phyloP scores from a whole-genome alignment of 2,329 filamentous ascomycete genomes.

The Cladosporium colombiae region DNA sequence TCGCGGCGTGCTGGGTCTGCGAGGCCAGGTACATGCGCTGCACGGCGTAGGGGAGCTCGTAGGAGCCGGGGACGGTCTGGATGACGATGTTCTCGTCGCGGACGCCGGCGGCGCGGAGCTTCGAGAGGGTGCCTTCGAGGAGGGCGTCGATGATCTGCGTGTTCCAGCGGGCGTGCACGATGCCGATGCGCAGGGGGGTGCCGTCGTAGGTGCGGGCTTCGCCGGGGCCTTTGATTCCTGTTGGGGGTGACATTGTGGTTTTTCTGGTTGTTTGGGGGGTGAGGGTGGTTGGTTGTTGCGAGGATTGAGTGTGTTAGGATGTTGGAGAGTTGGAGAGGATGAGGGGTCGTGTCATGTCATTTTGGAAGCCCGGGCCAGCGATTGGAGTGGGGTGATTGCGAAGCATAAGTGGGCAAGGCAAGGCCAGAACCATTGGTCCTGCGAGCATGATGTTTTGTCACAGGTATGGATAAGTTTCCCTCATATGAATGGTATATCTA shows the following conservation, averaged over 20 bases:
- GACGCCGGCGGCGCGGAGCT: slow-evolving; percentile 77
- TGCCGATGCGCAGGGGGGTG: slow-evolving; percentile 77
- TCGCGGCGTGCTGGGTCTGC: slow-evolving; percentile 69
- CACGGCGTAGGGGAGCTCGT: slow-evolving; percentile 89
- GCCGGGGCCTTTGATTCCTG: slow-evolving; percentile 20
- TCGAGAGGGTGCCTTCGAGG: slow-evolving; percentile 75
- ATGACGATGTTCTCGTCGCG: slow-evolving; percentile 83
- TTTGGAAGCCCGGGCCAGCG: slow-evolving; percentile 1
- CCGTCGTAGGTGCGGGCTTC: slow-evolving; percentile 27
- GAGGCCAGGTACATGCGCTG: slow-evolving; percentile 64
- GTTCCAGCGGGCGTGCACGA: slow-evolving; percentile 97
- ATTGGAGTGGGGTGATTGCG: slow-evolving; percentile 4
- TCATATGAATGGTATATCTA: not conserved
- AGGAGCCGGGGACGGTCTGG: slow-evolving; percentile 88
- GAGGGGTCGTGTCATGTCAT: not conserved
- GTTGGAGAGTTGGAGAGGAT: not conserved
- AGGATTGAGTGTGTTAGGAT: not conserved
- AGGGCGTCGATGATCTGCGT: slow-evolving; percentile 81
- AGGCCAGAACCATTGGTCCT: not conserved
- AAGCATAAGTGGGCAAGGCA: not conserved
- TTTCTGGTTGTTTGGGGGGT: not conserved
- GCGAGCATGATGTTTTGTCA: not conserved
- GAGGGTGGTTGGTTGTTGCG: not conserved
- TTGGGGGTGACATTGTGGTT: not conserved
- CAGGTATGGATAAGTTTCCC: not conserved